Base-by-base conservation (phyloP, 192 early-diverging fungal genomes). In the Phlyctochytrium bullatum region DNA sequence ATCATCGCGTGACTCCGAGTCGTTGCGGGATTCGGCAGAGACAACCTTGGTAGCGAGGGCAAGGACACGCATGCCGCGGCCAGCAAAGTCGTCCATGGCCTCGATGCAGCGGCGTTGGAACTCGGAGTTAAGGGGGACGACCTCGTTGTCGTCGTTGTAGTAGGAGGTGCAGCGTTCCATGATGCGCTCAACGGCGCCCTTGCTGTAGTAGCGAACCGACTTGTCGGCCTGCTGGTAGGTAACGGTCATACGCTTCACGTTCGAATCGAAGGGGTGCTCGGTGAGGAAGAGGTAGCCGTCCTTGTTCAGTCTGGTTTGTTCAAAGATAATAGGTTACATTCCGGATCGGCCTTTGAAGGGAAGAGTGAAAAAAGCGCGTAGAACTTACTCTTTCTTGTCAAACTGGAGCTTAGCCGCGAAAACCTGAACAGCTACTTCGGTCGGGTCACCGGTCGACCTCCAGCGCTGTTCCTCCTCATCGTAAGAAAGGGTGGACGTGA, bases 381-480 rank as follows among this genome's bases (percentile, higher is more conserved):
- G 10, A 47, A 47, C 40, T 14, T 47, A 47, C 40, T 14, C 40
- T 47, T 47, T 47, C 40, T 47, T 47, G 40, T 47, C 40, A 20
- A 47, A 47, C 20, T 47, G 40, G 40, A 47, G 40, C 20, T 47
- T 47, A 20, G 40, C 40, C 10, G 40, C 71, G 2, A 89, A 79
- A 56, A 91, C 92, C 62, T 96, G 80, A 50, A 98, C 82, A 16
- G 95, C 94, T 67, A 95, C 91, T 67, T 98, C 95, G 0, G 95
- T 98, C 0, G 95, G 90, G 59, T 98, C 91, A 2, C 97, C 97
- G 61, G 91, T 88, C 60, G 84, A 81, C 31, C 86, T 47, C 40
- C 40, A 47, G 40, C 40, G 40, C 20, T 47, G 40, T 20, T 47
- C 10, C 40, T 47, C 40, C 10, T 47, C 40, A 20, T 47, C 40